These are phyloP conservation scores for Phaeoacremonium minimum DNA, from an alignment of 2,329 filamentous ascomycete species.

Conservation along the genomic window DNA sequence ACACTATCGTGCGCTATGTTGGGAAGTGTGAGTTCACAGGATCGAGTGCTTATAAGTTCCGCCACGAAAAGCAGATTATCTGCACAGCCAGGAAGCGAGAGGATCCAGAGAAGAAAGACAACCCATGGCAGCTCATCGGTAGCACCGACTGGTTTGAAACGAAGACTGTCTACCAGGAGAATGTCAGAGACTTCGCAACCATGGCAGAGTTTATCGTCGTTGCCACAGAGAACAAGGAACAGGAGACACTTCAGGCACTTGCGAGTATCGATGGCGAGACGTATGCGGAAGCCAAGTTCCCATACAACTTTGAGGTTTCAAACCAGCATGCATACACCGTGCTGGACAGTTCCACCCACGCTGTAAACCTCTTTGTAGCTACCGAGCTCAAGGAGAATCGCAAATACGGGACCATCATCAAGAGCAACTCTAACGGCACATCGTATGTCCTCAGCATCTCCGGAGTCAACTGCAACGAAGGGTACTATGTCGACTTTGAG, in stretches of 20 bases:
- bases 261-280: slow-evolving; percentile 79
- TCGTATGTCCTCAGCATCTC: slow-evolving; percentile 83
- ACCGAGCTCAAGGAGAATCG: slow-evolving; percentile 62
- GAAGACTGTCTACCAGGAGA: slow-evolving; percentile 56
- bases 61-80: slow-evolving; percentile 50
- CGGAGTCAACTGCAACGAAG: slow-evolving; percentile 74
- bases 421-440: slow-evolving; percentile 98
- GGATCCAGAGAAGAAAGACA: slow-evolving; percentile 55
- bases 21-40: slow-evolving; percentile 84
- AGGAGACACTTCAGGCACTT: slow-evolving; percentile 68
- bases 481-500: slow-evolving; percentile 89
- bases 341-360: slow-evolving; percentile 89
- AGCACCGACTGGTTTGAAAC: slow-evolving; percentile 75
- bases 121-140: slow-evolving; percentile 65
- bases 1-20: slow-evolving; percentile 68
- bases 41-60: slow-evolving; percentile 50
- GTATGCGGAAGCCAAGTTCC: slow-evolving; percentile 84
- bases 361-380: slow-evolving; percentile 89
- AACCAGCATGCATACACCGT: slow-evolving; percentile 86
- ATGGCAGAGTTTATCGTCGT: slow-evolving; percentile 97
- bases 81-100: slow-evolving; percentile 62
- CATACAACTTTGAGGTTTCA: slow-evolving; percentile 73
- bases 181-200: slow-evolving; percentile 82
- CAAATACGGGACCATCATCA: slow-evolving; percentile 83
- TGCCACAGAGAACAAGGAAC: slow-evolving; percentile 66